Percentiles rank a stretch among this genome's conserved stretches.
phyloP scores from a whole-genome alignment of 2,329 filamentous ascomycete species.

The Claviceps sp. region DNA sequence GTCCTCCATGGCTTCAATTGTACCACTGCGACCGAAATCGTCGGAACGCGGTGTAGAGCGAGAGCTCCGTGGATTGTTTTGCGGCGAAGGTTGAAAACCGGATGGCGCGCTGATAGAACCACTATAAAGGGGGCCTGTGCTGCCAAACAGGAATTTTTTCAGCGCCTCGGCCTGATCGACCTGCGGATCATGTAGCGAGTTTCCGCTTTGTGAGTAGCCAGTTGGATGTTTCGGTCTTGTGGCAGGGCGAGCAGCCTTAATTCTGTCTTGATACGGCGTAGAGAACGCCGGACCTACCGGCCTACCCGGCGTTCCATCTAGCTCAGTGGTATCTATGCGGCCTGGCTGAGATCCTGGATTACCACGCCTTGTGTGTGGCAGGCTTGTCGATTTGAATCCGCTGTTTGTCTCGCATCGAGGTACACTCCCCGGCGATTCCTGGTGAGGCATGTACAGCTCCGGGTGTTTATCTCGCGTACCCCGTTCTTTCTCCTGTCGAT shows the following conservation, averaged over 20 bases:
- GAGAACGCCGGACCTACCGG: conserved; percentile 55
- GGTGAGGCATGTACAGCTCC: conserved; percentile 15
- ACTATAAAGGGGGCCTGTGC: conserved; percentile 13
- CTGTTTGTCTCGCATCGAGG: conserved; percentile 9
- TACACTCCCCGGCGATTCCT: background rate
- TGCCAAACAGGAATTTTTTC: conserved; percentile 42
- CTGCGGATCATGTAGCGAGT: background rate
- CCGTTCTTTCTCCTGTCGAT: conserved; percentile 62
- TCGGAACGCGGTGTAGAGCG: background rate
- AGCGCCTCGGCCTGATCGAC: conserved; percentile 33
- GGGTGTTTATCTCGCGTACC: conserved; percentile 28
- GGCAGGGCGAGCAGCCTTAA: conserved; percentile 36
- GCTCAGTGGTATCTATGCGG: conserved; percentile 32
- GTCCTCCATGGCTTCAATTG: conserved; percentile 38
- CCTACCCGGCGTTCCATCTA: conserved; percentile 44
- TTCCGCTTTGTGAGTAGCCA: background rate
- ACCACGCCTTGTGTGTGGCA: conserved; percentile 14
- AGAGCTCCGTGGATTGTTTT: background rate
- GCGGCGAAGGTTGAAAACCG: background rate
- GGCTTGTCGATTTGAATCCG: conserved; percentile 11
- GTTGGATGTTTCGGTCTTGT: conserved; percentile 8
- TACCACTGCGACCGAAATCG: conserved; percentile 10
- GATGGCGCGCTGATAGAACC: background rate
- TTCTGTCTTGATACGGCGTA: conserved; percentile 49
- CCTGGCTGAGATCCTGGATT: conserved; percentile 11